Evolutionary conservation across 768 basidiomycete genomes (phyloP), one percentile per base, ranked within the genome.

Genomic region (Baorangia bicolor): DNA sequence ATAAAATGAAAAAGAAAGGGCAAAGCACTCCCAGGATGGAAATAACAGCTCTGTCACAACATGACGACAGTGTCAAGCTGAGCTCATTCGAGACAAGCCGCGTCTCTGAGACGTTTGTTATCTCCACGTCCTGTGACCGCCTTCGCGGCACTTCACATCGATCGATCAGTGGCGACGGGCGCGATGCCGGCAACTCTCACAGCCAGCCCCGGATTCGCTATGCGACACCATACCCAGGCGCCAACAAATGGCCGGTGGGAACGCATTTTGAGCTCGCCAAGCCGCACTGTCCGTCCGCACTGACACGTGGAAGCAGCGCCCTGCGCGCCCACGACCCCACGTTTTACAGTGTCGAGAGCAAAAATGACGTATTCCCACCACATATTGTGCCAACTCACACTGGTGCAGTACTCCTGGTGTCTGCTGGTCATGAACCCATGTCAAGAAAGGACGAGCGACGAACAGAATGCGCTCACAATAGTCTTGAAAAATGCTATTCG

Each of bases 311-410:
- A 41, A 34, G n/a, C 51, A 51, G 56, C 65, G 65, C 50, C 42
- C 4, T 35, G 34, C 53, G 59, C 54, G 53, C 49, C 63, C 74
- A 75, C 74, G 74, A 62, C 65, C 65, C 75, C 74, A 75, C 75
- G 74, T 75, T 76, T 74, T 65, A 62, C 75, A 64, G 60, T 56
- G 74, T 66, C 64, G 48, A 72, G 52, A 56, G 51, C 30, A 33
- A 61, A 61, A 58, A 60, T 73, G 65, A 68, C 64, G 72, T 71
- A 67, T 59, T 56, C 42, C 20, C n/a, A 40, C 49, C 35, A 34
- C 41, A 39, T 38, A 45, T 38, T 35, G 20, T 14, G 58, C 39
- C 39, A 13, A 70, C 69, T 71, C 63, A 66, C 69, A 51, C 49
- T 67, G 41, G 27, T 35, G 21, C 13, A 12, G 35, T 21, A 28